Evolutionary conservation across 2,329 filamentous ascomycete genomes (phyloP).

Genomic region (Venturia nashicola): DNA sequence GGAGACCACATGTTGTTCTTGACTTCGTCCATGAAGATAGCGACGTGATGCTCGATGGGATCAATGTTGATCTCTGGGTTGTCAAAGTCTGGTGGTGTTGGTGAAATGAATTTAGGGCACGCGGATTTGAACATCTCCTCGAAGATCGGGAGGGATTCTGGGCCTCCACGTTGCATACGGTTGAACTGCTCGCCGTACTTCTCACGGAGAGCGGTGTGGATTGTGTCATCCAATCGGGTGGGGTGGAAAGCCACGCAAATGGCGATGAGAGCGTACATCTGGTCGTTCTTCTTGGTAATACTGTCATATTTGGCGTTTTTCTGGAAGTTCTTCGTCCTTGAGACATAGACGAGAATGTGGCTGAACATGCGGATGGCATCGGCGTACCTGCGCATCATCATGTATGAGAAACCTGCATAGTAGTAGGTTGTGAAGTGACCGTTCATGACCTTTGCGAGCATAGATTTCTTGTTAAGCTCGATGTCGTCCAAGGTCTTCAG

Average conservation of each 20-base stretch:
- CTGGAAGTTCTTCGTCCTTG: conserved; percentile 99
- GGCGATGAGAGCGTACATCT: conserved; percentile 98
- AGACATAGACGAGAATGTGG: conserved; percentile 98
- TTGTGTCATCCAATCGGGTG: conserved; percentile 93
- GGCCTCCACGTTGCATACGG: conserved; percentile 90
- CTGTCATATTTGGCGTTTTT: conserved; percentile 98
- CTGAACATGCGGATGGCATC: conserved; percentile 99
- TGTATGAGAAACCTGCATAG: conserved; percentile 99
- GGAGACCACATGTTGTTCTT: conserved; percentile 98
- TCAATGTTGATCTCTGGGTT: conserved; percentile 93
- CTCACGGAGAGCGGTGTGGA: conserved; percentile 93
- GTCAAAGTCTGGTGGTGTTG: conserved; percentile 93
- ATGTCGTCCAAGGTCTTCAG: conserved; percentile 99
- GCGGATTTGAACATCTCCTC: conserved; percentile 95
- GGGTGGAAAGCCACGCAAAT: conserved; percentile 98
- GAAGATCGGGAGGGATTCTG: conserved; percentile 89
- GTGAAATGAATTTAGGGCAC: conserved; percentile 99
- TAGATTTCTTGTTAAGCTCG: conserved; percentile 99
- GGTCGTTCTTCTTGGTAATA: conserved; percentile 99
- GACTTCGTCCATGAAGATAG: conserved; percentile 99
- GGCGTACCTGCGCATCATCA: conserved; percentile 99
- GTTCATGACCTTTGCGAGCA: conserved; percentile 99
- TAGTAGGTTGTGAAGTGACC: conserved; percentile 99
- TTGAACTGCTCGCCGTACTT: conserved; percentile 99
- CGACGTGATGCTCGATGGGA: conserved; percentile 91